A percentile compares a stretch with the other conserved stretches of the same genome.
Evolutionary conservation across 2,329 filamentous ascomycete genomes (phyloP).

Genomic region (Penicillium sumatraense): DNA sequence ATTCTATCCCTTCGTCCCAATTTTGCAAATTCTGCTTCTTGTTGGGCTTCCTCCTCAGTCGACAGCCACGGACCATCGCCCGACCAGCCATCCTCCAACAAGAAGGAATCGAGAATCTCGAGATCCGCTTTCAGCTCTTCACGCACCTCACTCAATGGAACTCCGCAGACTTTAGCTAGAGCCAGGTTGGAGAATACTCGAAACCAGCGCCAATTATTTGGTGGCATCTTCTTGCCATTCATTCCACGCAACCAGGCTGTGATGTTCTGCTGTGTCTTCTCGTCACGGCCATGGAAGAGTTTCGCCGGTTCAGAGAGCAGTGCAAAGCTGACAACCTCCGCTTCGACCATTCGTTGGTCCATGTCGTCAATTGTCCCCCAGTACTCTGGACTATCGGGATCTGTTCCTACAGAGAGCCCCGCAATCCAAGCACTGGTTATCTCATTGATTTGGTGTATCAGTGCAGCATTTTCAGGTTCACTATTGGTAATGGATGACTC

Average conservation of each 20-base stretch:
- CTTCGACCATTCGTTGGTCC: constrained; percentile 33
- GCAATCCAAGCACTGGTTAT: constrained; percentile 10
- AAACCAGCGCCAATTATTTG: constrained; percentile 60
- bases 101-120: constrained; percentile 51
- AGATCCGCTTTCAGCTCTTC: constrained; percentile 49
- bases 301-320: constrained; percentile 21
- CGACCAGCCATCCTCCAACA: constrained; percentile 53
- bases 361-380: constrained; percentile 25
- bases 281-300: constrained; percentile 19
- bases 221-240: constrained; percentile 52
- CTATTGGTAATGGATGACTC: neutral
- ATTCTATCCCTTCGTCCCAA: constrained; percentile 7
- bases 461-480: neutral
- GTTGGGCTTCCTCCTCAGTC: constrained; percentile 28
- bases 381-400: constrained; percentile 26
- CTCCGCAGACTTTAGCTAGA: constrained; percentile 47
- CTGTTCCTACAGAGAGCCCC: constrained; percentile 19
- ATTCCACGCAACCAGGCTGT: constrained; percentile 48
- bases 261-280: constrained; percentile 15
- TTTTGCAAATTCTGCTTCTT: constrained; percentile 3
- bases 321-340: constrained; percentile 22
- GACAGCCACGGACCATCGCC: constrained; percentile 51
- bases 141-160: constrained; percentile 40
- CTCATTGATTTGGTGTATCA: neutral
- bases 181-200: constrained; percentile 57